Conservation (phyloP, 495 filamentous ascomycete species). For the Aspergillus kassunensis region DNA sequence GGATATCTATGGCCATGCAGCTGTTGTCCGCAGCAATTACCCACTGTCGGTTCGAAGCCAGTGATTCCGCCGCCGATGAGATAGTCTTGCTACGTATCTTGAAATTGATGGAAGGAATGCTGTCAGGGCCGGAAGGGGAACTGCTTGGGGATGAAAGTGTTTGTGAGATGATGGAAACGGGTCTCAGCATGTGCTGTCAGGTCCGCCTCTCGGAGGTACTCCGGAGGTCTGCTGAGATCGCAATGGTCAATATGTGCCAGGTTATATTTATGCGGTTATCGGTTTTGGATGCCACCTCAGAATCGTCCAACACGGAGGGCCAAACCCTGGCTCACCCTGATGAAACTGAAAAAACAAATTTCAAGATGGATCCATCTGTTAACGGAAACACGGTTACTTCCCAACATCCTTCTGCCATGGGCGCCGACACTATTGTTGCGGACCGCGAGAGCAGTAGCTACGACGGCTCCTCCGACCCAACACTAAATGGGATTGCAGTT, state of each 20-base stretch:
- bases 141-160: constrained; percentile 94
- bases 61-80: constrained; percentile 89
- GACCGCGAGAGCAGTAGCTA: constrained; percentile 35
- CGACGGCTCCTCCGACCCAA: constrained; percentile 32
- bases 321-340: constrained; percentile 53
- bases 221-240: constrained; percentile 86
- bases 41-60: constrained; percentile 96
- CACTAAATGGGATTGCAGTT: constrained; percentile 41
- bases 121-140: constrained; percentile 86
- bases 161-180: constrained; percentile 99
- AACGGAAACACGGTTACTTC: constrained; percentile 61
- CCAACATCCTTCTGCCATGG: constrained; percentile 43
- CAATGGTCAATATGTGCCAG: constrained; percentile 98
- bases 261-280: constrained; percentile 93
- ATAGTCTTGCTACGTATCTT: constrained; percentile 90
- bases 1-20: constrained; percentile 89
- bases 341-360: constrained; percentile 38
- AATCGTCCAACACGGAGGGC: constrained; percentile 52
- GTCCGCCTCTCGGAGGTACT: constrained; percentile 86
- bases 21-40: constrained; percentile 91
- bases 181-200: constrained; percentile 95
- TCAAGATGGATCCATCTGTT: constrained; percentile 88
- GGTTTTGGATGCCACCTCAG: constrained; percentile 67
- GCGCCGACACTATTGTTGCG: constrained; percentile 35
- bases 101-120: constrained; percentile 96